Base-by-base conservation (phyloP, 2,329 filamentous ascomycete genomes). In the Aspergillus persii region DNA sequence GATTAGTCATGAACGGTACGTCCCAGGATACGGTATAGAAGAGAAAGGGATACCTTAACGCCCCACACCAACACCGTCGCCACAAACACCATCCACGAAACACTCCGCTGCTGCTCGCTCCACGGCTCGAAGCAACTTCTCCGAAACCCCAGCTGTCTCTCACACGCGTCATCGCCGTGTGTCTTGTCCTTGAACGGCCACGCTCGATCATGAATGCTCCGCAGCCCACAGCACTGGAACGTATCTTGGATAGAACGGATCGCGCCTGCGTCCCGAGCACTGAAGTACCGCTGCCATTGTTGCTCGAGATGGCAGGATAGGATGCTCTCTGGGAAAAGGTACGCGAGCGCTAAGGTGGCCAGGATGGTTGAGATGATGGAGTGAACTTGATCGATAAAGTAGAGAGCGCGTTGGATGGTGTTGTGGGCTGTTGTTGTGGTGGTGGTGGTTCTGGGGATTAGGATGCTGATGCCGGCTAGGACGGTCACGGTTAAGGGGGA, bases 171-270 rank as follows among this genome's bases (percentile, higher is more conserved):
- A 27, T 71, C 72, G 2, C 64, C 68, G 27, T 75, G 65, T 7
- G 54, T 58, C 0, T 54, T 57, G 33, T 72, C 69, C 48, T 74
- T 75, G 59, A 77, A 76, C 1, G 74, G 74, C 74, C 74, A 77
- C 2, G 74, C 72, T 15, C 72, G 63, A 53, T 77, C 74, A 57
- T 64, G 72, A n/a, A 69, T 65, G 46, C 73, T 76, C 36, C 72
- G 64, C 8, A 74, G 61, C 2, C 74, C 74, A 46, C 74, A 77
- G 53, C 74, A 76, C 44, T 63, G 71, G 27, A 74, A 62, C 3
- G 56, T 55, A 50, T 71, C 70, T 56, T 77, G 72, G 53, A 76
- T 75, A 2, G 67, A 50, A 23, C 74, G 69, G 41, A 76, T 72
- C 6, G 69, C 66, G 3, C 61, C 54, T 4, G 67, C 66, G 36